Percentiles rank a stretch among this genome's conserved stretches.
phyloP scores from a whole-genome alignment of 2,329 filamentous ascomycete genomes.

The Emergomyces orientalis region DNA sequence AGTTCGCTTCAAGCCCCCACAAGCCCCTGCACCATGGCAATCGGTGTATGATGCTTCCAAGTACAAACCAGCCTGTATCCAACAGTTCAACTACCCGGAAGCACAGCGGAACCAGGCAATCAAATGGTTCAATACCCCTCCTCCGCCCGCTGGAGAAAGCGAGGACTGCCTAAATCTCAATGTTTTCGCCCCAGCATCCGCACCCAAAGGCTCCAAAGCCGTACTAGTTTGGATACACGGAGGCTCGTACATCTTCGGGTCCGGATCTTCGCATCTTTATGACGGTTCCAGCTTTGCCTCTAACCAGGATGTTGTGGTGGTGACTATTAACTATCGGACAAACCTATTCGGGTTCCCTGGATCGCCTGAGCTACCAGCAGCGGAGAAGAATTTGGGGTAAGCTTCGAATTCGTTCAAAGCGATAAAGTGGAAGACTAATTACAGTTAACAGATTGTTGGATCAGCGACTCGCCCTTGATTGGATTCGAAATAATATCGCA shows the following conservation, averaged over 20 bases:
- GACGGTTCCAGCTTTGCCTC: slow-evolving; percentile 24
- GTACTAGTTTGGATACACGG: slow-evolving; percentile 27
- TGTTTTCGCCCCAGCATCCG: slow-evolving; percentile 19
- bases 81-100: slow-evolving; percentile 22
- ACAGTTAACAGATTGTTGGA: slow-evolving; percentile 18
- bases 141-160: slow-evolving; percentile 20
- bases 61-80: slow-evolving; percentile 20
- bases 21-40: slow-evolving; percentile 9
- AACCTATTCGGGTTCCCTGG: slow-evolving; percentile 37
- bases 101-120: slow-evolving; percentile 23
- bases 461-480: slow-evolving; percentile 18
- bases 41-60: slow-evolving; percentile 20
- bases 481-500: slow-evolving; percentile 10
- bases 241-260: slow-evolving; percentile 20
- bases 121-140: slow-evolving; percentile 17
- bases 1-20: slow-evolving; percentile 21
- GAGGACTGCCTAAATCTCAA: slow-evolving; percentile 30
- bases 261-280: slow-evolving; percentile 17
- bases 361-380: slow-evolving; percentile 27
- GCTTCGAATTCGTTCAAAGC: neutral
- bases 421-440: slow-evolving; percentile 7
- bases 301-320: slow-evolving; percentile 25
- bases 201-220: slow-evolving; percentile 14
- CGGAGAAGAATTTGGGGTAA: slow-evolving; percentile 17
- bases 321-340: slow-evolving; percentile 26